Evolutionary conservation across 2,329 filamentous ascomycete genomes (phyloP).

Genomic region (Aspergillus versicolor): DNA sequence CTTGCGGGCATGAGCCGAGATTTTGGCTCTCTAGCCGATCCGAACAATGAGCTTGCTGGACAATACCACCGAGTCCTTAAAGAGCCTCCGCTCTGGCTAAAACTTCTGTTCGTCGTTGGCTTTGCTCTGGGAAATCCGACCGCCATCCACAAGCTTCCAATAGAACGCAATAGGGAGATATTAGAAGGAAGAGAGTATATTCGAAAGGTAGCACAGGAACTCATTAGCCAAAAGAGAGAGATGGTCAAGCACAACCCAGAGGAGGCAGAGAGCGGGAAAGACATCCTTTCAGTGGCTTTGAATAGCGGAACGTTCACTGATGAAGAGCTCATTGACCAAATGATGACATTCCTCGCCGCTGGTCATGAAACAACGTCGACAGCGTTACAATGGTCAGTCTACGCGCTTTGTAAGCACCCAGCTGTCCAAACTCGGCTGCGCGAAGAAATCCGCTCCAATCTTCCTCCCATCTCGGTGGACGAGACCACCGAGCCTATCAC

Average conservation of each 20-base stretch:
- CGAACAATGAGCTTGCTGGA: constrained; percentile 57
- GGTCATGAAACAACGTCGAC: constrained; percentile 78
- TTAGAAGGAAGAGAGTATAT: constrained; percentile 57
- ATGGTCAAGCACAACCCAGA: constrained; percentile 39
- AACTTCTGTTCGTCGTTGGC: constrained; percentile 57
- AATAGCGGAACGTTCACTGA: constrained; percentile 73
- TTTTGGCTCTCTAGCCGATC: constrained; percentile 65
- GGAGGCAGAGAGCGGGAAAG: constrained; percentile 48
- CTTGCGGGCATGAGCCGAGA: constrained; percentile 69
- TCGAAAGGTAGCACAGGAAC: constrained; percentile 63
- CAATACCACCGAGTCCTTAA: constrained; percentile 30
- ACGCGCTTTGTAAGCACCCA: constrained; percentile 66
- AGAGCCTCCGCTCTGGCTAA: constrained; percentile 17
- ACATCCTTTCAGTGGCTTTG: constrained; percentile 80
- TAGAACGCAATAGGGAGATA: constrained; percentile 69
- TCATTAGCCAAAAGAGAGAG: constrained; percentile 70
- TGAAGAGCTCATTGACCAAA: constrained; percentile 78
- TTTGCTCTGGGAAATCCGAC: constrained; percentile 61
- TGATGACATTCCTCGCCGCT: constrained; percentile 86
- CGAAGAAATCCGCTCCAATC: constrained; percentile 61
- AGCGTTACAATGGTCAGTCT: constrained; percentile 72
- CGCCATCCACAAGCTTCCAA: constrained; percentile 63
- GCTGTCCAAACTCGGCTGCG: constrained; percentile 67
- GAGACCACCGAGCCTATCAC: constrained; percentile 64
- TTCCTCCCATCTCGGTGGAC: constrained; percentile 54